Conservation (phyloP, 768 basidiomycete species). For the Hygrophoropsis aurantiaca region DNA sequence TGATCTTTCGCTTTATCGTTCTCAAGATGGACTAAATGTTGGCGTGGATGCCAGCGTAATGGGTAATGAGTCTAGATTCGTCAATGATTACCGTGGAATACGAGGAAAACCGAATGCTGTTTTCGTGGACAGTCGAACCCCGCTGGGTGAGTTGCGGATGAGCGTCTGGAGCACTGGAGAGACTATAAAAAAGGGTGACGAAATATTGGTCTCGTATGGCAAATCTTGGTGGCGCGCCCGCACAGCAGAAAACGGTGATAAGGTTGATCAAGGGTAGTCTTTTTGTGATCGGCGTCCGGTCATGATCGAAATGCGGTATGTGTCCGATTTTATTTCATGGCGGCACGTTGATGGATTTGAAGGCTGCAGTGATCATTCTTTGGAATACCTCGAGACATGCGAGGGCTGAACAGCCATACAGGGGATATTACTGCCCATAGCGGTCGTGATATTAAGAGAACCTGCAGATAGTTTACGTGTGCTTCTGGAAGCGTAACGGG, state of each 20-base stretch:
- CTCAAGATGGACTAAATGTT: conserved; percentile 55
- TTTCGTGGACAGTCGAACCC: conserved; percentile 58
- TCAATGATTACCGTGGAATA: conserved; percentile 91
- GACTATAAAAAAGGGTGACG: conserved; percentile 73
- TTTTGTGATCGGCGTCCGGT: conserved; percentile 1
- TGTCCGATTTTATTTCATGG: conserved; percentile 2
- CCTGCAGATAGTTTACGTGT: conserved; percentile 10
- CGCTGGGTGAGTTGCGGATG: conserved; percentile 69
- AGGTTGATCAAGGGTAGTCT: background rate
- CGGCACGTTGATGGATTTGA: background rate
- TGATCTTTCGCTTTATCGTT: conserved; percentile 77
- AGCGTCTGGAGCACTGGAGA: conserved; percentile 65
- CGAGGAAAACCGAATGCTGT: conserved; percentile 63
- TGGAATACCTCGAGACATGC: background rate
- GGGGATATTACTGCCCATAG: too few species aligned
- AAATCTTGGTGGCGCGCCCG: conserved; percentile 79
- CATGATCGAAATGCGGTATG: conserved; percentile 7
- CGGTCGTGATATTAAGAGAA: background rate
- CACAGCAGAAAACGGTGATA: background rate
- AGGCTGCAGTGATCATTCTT: background rate
- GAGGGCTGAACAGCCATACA: too few species aligned
- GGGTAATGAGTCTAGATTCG: conserved; percentile 88
- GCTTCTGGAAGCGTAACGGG: conserved; percentile 1
- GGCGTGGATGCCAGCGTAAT: conserved; percentile 73
- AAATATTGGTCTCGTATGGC: conserved; percentile 87